phyloP scores from a whole-genome alignment of 2,329 filamentous ascomycete genomes.

The Bretziella fagacearum region DNA sequence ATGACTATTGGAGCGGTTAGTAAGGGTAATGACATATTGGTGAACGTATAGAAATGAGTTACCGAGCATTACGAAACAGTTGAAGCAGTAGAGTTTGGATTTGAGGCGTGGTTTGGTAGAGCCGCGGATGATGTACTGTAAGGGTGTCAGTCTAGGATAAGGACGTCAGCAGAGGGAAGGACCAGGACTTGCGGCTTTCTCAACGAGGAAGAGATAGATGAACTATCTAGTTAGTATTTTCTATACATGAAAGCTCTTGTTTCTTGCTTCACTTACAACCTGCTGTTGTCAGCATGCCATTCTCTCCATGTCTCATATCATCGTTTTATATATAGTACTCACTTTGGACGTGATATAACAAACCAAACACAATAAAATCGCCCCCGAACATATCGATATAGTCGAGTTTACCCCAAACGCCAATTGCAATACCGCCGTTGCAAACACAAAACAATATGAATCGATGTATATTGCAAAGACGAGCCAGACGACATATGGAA shows the following conservation, averaged over 20 bases:
- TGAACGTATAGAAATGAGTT: neutral
- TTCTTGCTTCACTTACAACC: constrained; percentile 7
- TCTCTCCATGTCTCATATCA: constrained; percentile 1
- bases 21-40: neutral
- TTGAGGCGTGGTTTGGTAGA: constrained; percentile 33
- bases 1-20: constrained; percentile 19
- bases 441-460: constrained; percentile 42
- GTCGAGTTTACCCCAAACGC: constrained; percentile 39
- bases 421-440: constrained; percentile 38
- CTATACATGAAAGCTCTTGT: neutral
- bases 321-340: constrained; percentile 12
- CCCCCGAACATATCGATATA: constrained; percentile 34
- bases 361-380: constrained; percentile 41
- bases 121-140: constrained; percentile 42
- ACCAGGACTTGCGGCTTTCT: constrained; percentile 35
- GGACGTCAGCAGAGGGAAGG: too few relatives aligned
- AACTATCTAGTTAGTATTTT: constrained; percentile 21
- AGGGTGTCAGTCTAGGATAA: neutral
- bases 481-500: constrained; percentile 30
- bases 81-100: constrained; percentile 43
- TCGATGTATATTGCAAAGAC: constrained; percentile 43
- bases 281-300: too few relatives aligned
- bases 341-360: constrained; percentile 50
- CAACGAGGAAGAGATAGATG: constrained; percentile 49
- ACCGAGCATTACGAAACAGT: constrained; percentile 36